These are phyloP conservation scores for Babesia bigemina DNA, from an alignment of 169 alveolate species.

Conservation along the genomic window DNA sequence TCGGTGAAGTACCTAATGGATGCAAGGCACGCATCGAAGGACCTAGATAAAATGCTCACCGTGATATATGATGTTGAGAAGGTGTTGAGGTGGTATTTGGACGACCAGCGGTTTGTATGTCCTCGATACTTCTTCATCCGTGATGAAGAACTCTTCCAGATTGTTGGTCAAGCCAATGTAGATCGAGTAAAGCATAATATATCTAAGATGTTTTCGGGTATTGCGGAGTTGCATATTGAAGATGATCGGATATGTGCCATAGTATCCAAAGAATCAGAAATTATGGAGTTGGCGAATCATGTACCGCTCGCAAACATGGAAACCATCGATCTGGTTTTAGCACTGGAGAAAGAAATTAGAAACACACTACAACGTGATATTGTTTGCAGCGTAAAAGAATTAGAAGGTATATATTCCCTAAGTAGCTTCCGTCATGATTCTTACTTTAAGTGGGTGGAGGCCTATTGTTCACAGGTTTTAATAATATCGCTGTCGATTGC, in stretches of 20 bases:
- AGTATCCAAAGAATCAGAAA: constrained; percentile 88
- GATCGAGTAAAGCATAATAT: background rate
- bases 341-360: constrained; percentile 82
- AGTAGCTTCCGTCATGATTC: constrained; percentile 36
- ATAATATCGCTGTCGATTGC: constrained; percentile 82
- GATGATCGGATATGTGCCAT: constrained; percentile 85
- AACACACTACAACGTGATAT: constrained; percentile 81
- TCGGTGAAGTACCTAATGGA: background rate
- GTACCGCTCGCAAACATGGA: constrained; percentile 72
- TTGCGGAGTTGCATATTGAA: constrained; percentile 84
- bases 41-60: constrained; percentile 91
- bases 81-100: constrained; percentile 95
- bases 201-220: constrained; percentile 97
- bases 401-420: constrained; percentile 68
- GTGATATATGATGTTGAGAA: constrained; percentile 92
- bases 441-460: constrained; percentile 69
- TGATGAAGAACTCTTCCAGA: constrained; percentile 97
- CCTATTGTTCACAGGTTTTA: constrained; percentile 86
- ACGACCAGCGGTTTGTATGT: constrained; percentile 94
- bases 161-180: constrained; percentile 94
- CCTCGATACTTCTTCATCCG: constrained; percentile 99
- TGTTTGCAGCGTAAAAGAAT: constrained; percentile 81
- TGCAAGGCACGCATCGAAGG: background rate
- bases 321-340: constrained; percentile 83
- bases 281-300: constrained; percentile 74